Evolutionary conservation across 129 eudicot species (phyloP).

Genomic region (Dittrichia graveolens): DNA sequence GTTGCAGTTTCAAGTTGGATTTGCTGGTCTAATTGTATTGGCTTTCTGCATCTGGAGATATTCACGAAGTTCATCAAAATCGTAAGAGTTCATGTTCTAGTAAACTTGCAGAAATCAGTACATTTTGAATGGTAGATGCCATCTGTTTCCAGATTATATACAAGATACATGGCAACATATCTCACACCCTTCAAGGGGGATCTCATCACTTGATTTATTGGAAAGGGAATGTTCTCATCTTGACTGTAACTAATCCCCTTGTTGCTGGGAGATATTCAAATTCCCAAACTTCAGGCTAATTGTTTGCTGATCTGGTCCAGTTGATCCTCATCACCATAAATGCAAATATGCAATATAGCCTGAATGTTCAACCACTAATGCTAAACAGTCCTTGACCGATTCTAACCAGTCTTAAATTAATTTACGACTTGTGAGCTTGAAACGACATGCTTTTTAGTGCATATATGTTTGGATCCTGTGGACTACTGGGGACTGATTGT

Average conservation of each 20-base stretch:
- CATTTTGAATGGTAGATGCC: conserved; percentile 1
- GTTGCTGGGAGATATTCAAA: neutral
- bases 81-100: conserved; percentile 23
- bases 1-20: conserved; percentile 60
- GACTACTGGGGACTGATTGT: no score
- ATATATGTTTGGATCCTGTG: neutral
- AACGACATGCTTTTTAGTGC: neutral
- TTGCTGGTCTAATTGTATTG: conserved; percentile 59
- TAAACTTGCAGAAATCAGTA: neutral
- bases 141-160: conserved; percentile 5
- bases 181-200: neutral
- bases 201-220: neutral
- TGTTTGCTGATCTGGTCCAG: neutral
- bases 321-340: neutral
- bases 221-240: neutral
- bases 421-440: neutral
- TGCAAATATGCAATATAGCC: neutral
- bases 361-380: neutral
- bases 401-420: neutral
- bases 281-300: neutral
- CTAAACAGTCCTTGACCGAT: neutral
- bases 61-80: conserved; percentile 41
- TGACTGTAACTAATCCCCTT: neutral
- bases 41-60: conserved; percentile 69
- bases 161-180: conserved; percentile 7